A percentile compares a stretch with the other conserved stretches of the same genome.
phyloP scores from a whole-genome alignment of 2,329 filamentous ascomycete genomes.

The Paraphoma chrysanthemicola region DNA sequence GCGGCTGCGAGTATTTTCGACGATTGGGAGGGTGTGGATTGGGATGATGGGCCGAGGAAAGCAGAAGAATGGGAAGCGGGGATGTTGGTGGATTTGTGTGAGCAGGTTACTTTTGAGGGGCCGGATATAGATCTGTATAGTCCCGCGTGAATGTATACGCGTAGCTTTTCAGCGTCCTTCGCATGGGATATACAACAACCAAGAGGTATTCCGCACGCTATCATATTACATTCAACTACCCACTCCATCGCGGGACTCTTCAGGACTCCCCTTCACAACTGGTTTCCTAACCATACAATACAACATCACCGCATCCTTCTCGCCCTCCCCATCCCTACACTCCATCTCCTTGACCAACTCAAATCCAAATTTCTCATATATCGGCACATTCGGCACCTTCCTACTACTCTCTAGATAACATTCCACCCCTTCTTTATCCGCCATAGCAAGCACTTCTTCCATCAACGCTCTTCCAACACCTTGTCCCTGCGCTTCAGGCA shows the following conservation, averaged over 20 bases:
- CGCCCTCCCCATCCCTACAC: constrained; percentile 68
- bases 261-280: neutral
- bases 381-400: constrained; percentile 71
- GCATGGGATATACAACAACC: constrained; percentile 11
- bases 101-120: neutral
- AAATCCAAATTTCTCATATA: constrained; percentile 76
- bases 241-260: neutral
- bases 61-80: constrained; percentile 28
- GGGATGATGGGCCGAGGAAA: constrained; percentile 31
- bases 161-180: constrained; percentile 8
- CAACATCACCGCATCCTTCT: constrained; percentile 49
- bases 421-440: constrained; percentile 68
- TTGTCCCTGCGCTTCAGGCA: constrained; percentile 69
- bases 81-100: constrained; percentile 10
- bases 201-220: no score
- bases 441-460: constrained; percentile 66
- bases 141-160: neutral
- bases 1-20: constrained; percentile 36
- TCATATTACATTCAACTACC: neutral
- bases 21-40: constrained; percentile 32
- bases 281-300: constrained; percentile 57
- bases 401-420: constrained; percentile 77
- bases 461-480: constrained; percentile 72
- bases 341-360: constrained; percentile 68
- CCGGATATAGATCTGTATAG: neutral